Conservation (phyloP, 495 filamentous ascomycete species). For the Staphylotrichum longicolle region DNA sequence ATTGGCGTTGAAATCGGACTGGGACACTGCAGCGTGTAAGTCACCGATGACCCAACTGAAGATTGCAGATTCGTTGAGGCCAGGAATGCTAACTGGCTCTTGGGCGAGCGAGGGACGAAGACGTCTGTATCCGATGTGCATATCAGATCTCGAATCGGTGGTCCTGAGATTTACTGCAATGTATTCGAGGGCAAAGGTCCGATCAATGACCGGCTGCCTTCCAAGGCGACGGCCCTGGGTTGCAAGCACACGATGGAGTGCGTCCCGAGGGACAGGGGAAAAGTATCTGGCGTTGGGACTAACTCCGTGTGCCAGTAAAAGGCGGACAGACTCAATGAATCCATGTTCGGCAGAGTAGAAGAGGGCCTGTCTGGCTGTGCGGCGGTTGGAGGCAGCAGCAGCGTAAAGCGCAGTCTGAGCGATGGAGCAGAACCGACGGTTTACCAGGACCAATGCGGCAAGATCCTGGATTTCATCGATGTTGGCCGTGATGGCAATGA, state of each 20-base stretch:
- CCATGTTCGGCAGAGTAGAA: conserved; percentile 7
- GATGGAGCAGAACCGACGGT: not conserved
- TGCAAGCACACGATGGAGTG: not conserved
- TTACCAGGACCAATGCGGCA: not conserved
- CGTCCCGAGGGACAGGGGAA: conserved; percentile 1
- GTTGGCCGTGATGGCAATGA: not conserved
- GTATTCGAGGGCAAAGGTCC: not conserved
- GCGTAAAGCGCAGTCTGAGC: not conserved
- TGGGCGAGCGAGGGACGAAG: too few relatives aligned
- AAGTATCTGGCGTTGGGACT: not conserved
- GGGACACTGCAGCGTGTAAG: too few relatives aligned
- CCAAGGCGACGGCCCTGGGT: conserved; percentile 1
- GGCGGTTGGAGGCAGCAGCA: not conserved
- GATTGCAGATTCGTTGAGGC: too few relatives aligned
- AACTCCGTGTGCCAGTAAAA: not conserved
- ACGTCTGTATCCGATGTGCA: too few relatives aligned
- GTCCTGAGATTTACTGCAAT: not conserved
- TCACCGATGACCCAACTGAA: too few relatives aligned
- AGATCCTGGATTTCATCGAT: not conserved
- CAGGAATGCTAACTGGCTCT: too few relatives aligned
- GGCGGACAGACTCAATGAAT: not conserved
- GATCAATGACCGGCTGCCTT: not conserved
- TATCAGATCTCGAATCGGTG: not conserved
- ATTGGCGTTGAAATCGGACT: too few relatives aligned
- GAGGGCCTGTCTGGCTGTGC: not conserved